A percentile compares a stretch with the other conserved stretches of the same genome.
phyloP scores from a whole-genome alignment of 164 flowering plant genomes.

The Nymphaea colorata region DNA sequence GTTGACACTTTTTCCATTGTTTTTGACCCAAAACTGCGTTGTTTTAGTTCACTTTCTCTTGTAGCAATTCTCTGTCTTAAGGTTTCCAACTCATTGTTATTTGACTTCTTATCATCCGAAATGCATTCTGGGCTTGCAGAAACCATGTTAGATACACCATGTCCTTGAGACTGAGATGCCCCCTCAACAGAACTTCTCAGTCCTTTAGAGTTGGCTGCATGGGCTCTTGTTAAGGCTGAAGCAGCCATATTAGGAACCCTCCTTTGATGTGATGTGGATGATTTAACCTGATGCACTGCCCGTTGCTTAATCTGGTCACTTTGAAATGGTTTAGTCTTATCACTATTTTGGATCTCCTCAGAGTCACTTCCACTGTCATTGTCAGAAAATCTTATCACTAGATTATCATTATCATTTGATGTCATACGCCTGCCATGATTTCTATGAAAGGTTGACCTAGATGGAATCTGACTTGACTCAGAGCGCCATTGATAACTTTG shows the following conservation, averaged over 20 bases:
- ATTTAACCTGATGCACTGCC: not conserved
- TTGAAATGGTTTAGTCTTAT: slow-evolving; percentile 7
- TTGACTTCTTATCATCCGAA: slow-evolving; percentile 17
- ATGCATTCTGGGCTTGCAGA: slow-evolving; percentile 18
- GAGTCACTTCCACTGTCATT: slow-evolving; percentile 64
- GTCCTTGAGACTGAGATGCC: slow-evolving; percentile 16
- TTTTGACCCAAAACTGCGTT: slow-evolving; percentile 30
- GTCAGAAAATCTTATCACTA: slow-evolving; percentile 80
- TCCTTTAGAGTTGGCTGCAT: slow-evolving; percentile 21
- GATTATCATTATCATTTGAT: slow-evolving; percentile 19
- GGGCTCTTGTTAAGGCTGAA: slow-evolving; percentile 21
- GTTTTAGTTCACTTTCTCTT: slow-evolving; percentile 61
- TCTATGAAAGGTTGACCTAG: slow-evolving; percentile 12
- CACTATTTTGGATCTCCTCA: slow-evolving; percentile 21
- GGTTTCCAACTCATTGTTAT: slow-evolving; percentile 37
- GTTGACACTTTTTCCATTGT: slow-evolving; percentile 17
- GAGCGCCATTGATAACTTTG: slow-evolving; percentile 16
- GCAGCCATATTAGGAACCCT: not conserved
- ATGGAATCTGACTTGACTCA: slow-evolving; percentile 19
- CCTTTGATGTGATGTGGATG: not conserved
- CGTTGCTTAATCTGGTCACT: not conserved
- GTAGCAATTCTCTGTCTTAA: slow-evolving; percentile 70
- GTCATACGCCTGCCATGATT: slow-evolving; percentile 17
- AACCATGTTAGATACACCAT: slow-evolving; percentile 15
- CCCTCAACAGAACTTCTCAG: slow-evolving; percentile 18